phyloP scores from a whole-genome alignment of 208 protist species.

The Wallacemonas sp. region DNA sequence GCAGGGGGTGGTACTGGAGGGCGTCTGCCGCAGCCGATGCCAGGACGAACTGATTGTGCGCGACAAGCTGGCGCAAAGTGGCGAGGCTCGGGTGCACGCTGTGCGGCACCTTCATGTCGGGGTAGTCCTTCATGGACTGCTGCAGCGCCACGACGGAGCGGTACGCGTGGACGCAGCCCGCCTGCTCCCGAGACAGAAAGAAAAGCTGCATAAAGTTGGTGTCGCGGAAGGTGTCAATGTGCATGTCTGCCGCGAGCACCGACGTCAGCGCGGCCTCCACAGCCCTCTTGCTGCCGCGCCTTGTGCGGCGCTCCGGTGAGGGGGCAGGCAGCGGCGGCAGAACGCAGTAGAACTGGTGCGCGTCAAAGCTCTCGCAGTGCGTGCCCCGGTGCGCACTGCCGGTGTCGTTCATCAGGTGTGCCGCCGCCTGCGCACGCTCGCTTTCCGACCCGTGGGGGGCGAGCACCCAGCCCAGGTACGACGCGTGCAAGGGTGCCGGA shows the following conservation, averaged over 20 bases:
- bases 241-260: conserved; percentile 41
- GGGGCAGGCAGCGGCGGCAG: no score
- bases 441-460: background rate
- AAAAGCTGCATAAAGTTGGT: conserved; percentile 39
- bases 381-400: background rate
- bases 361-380: conserved; percentile 40
- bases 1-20: conserved; percentile 73
- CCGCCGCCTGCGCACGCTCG: background rate
- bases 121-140: conserved; percentile 39
- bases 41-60: conserved; percentile 29
- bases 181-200: conserved; percentile 30
- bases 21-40: conserved; percentile 66
- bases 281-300: conserved; percentile 21
- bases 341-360: conserved; percentile 53
- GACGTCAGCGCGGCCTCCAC: conserved; percentile 50
- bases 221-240: conserved; percentile 46
- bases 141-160: conserved; percentile 52
- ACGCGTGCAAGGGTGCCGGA: conserved; percentile 24
- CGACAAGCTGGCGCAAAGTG: conserved; percentile 35
- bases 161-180: conserved; percentile 57
- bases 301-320: background rate
- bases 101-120: conserved; percentile 49
- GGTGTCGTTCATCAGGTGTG: background rate
- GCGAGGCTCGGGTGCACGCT: conserved; percentile 31
- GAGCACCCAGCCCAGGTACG: background rate